Base-by-base conservation (phyloP, 352 stramenopile species). In the Pythium monospermum region DNA sequence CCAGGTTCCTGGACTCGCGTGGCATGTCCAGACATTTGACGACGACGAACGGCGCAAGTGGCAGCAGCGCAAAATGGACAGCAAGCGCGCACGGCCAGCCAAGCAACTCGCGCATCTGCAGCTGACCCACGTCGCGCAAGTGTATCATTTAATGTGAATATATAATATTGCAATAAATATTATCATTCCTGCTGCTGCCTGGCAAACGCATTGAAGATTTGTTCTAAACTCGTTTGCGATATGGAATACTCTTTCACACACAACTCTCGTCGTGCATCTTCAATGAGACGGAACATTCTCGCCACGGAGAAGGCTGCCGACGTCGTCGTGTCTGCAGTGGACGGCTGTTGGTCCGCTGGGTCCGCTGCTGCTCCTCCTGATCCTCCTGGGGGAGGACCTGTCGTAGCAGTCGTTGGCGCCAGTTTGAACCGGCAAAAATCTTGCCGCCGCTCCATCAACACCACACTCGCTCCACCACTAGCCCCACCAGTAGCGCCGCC, bases 1-100 rank as follows among this genome's bases (percentile, higher is more conserved):
- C 4, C 56, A 69, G 30, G 67, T 98, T 23, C 66, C 74, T 0
- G 71, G 78, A 5, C 72, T 96, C 6, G 59, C 69, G 52, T 98
- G 91, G 89, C 62, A 95, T 57, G 79, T 96, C 50, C 64, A 80
- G 3, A 50, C 57, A 28, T 71, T 90, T 19, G 41, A 75, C 18
- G 76, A 85, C 48, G 42, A 83, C 10, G 70, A 87, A 45, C 79
- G 95, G 25, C 76, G 71, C 43, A 66, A 72, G 40, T 98, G 94
- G 95, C 95, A 98, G 49, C 76, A 96, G 41, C 74, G 73, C 33
- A 98, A 98, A 66, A 98, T 98, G 95, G 68, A 78, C 30, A 97
- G 87, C 69, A 98, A 98, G 66, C 43, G 85, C 21, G 62, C 85
- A 22, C 76, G 95, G 33, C 75, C 95, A 22, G 77, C 76, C 6